A percentile compares a stretch with the other conserved stretches of the same genome.
Conservation (phyloP, 306 rosid species). For the Cyclanthera cordifolia region DNA sequence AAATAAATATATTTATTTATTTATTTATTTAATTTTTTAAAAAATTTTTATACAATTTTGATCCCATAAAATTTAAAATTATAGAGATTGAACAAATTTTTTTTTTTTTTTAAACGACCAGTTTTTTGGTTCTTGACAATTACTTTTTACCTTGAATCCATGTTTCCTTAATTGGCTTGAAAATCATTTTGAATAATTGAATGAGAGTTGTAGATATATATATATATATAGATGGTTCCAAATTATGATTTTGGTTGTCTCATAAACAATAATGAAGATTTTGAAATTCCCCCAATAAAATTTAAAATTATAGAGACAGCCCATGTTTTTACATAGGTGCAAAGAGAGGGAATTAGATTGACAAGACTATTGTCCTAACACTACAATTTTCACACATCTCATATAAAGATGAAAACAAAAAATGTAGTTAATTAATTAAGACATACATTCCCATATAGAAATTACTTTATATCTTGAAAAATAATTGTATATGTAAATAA, state of each 20-base stretch:
- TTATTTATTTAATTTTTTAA: no score
- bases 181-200: slow-evolving; percentile 4
- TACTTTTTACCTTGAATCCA: no score
- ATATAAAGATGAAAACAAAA: neutral
- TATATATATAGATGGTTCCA: neutral
- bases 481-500: neutral
- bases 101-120: no score
- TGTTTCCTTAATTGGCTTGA: no score
- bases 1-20: no score
- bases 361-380: slow-evolving; percentile 15
- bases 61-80: no score
- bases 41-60: no score
- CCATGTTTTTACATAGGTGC: slow-evolving; percentile 10
- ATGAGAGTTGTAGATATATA: neutral
- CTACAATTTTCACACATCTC: neutral
- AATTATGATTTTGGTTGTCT: neutral
- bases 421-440: neutral
- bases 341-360: neutral
- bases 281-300: neutral
- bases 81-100: no score
- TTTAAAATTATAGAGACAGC: neutral
- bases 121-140: no score
- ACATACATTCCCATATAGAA: neutral
- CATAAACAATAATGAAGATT: neutral
- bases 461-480: neutral